Base-by-base conservation (phyloP, 1,284 basidiomycete genomes). In the Peniophora sp. region DNA sequence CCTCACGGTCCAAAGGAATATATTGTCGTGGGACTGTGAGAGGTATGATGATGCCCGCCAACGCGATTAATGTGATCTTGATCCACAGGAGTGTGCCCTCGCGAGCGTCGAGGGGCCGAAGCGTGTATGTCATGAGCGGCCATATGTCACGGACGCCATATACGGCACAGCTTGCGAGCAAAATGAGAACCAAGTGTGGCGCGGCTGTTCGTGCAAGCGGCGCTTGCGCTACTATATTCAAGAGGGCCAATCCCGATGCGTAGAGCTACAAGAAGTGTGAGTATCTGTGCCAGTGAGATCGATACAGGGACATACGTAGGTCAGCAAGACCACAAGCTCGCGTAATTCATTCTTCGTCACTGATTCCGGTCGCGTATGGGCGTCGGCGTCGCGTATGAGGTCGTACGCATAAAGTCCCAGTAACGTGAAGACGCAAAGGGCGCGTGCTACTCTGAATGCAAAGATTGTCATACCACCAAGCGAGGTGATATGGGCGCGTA, bases 101-200 rank as follows among this genome's bases (percentile, higher is more conserved):
- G 1, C 60, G 57, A 41, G 63, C 57, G 53, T 79, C 76, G 12
- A 63, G 55, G 2, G 74, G 71, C 16, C 55, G 45, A 20, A 71
- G 59, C 45, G 67, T 63, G 61, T 62, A 82, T 0, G 80, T 85
- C 17, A 73, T 67, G 3, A 84, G 61, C 9, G 85, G 84, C 64
- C 73, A 79, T 19, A 87, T 51, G 61, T 88, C 83, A 17, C 84
- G 75, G 61, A 82, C 83, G 5, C 67, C 64, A 60, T 78, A 85
- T 1, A 79, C 63, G 2, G 50, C 58, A 58, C 70, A 74, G 0
- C 68, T 68, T 47, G 69, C 46, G 44, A 73, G 51, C 17, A 78
- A 59, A 3, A 77, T 58, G 3, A 63, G 41, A 2, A 55, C 50
- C 12, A 68, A 56, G 49, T 70, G 69, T 10, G 48, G 44, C 2